Evolutionary conservation across 2,329 filamentous ascomycete species (phyloP).

Genomic region (Penicillium polonicum): DNA sequence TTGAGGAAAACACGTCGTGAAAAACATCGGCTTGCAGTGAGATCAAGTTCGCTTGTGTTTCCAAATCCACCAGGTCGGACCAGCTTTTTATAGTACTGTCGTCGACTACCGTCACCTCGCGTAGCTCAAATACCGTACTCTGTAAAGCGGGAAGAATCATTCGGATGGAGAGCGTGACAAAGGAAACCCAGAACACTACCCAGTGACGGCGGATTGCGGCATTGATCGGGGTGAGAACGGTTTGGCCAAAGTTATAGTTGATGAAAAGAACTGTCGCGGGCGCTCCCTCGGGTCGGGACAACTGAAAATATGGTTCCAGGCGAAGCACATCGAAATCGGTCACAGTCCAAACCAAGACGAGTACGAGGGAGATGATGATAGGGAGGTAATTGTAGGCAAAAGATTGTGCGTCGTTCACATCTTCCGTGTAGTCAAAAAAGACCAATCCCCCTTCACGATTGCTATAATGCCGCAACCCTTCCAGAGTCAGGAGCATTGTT

Average conservation of each 20-base stretch:
- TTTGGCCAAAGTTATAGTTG: conserved; percentile 41
- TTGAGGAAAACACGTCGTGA: conserved; percentile 22
- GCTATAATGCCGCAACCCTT: conserved; percentile 34
- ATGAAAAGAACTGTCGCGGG: conserved; percentile 36
- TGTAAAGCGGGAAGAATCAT: conserved; percentile 36
- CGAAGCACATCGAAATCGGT: conserved; percentile 52
- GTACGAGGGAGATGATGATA: conserved; percentile 47
- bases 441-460: conserved; percentile 28
- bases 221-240: conserved; percentile 34
- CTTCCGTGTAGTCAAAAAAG: conserved; percentile 31
- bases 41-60: conserved; percentile 33
- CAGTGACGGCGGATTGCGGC: conserved; percentile 34
- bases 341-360: conserved; percentile 51
- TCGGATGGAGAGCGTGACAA: conserved; percentile 34
- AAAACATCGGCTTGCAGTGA: conserved; percentile 25
- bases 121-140: conserved; percentile 33
- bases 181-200: conserved; percentile 33
- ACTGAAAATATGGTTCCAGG: conserved; percentile 50
- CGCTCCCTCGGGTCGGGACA: conserved; percentile 34
- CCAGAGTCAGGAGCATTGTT: conserved; percentile 26
- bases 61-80: conserved; percentile 29
- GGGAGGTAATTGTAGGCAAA: conserved; percentile 42
- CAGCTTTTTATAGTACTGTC: conserved; percentile 29
- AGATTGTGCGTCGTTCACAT: conserved; percentile 28
- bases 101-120: conserved; percentile 25